Evolutionary conservation across 768 basidiomycete species (phyloP), one percentile per base, ranked within the genome.

Genomic region (Rhizopogon salebrosus): DNA sequence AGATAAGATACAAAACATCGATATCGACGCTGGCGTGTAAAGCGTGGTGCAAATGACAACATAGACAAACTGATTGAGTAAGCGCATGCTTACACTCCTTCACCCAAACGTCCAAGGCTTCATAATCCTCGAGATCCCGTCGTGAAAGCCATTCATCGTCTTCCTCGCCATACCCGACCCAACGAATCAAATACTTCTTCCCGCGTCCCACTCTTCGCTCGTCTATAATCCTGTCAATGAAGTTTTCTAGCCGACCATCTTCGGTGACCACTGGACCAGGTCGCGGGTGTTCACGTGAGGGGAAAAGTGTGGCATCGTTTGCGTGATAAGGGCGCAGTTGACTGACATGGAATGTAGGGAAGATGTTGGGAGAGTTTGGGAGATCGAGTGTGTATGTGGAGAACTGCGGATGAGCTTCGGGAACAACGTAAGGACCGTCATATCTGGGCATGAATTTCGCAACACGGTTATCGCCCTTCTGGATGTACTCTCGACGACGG

Each of bases 371-470:
- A 7, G 54, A 64, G 22, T 59, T 62, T 2, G 71, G 54, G 0
- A 69, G 37, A 6, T 67, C 52, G 0, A 68, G 54, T 0, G 63
- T 67, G 0, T 66, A 63, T 0, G 60, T 62, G 2, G 69, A 72
- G 0, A 50, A 49, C 1, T 50, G 49, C 0, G 41, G 34, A n/a
- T 66, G 41, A 0, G 63, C 60, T 0, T 54, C 41, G 0, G n/a
- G n/a, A n/a, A 57, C 34, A 2, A 78, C 53, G 46, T 61, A 70
- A 0, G 64, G 69, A 0, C 72, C 64, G 48, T 76, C 70, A 16
- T 43, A 71, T 0, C 61, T 51, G 0, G 73, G 70, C 63, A 79
- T 71, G n/a, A n/a, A 76, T 45, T 79, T 79, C 0, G 71, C 72
- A 0, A 71, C 71, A 0, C 64, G 57, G 4, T 64, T 60, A 2